Base-by-base conservation (phyloP, 2,329 filamentous ascomycete genomes). In the Sphaerulina populicola region DNA sequence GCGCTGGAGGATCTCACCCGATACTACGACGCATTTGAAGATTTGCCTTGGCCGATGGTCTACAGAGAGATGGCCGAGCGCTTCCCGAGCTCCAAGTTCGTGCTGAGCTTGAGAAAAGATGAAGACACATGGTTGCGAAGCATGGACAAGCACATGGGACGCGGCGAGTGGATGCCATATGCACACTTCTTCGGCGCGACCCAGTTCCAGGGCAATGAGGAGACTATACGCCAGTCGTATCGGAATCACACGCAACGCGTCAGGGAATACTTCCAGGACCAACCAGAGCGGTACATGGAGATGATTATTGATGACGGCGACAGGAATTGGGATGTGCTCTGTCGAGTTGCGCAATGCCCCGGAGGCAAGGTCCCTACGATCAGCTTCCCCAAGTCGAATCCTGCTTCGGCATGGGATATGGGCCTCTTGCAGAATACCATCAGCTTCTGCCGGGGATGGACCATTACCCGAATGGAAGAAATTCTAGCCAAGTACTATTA, bases 11-110 rank as follows among this genome's bases (percentile, higher is more conserved):
- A 57, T 23, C 53, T 61, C 38, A 65, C 62, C 1, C 47, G 44
- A 27, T 61, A 59, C 49, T 65, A 60, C 49, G 62, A 64, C 47
- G 63, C 62, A 18, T 64, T 64, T 43, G 63, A 64, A 51, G 62
- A 65, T 50, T 47, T 65, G 29, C 63, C 62, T 0, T 65, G 63
- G 63, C 57, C 63, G 8, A 55, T 59, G 27, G 49, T 64, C 51
- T 64, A 64, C 53, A 54, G 51, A 7, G 57, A 64, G 42, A 61
- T 65, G 60, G 60, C 58, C 12, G 57, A 59, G 21, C 30, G 58
- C 41, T 63, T 63, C 36, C 62, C 63, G 4, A 57, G 60, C 39
- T 54, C 61, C 15, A 64, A 61, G 21, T 65, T 65, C 42, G 41
- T 65, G 7, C 54, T 65, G 7, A 64, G 61, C 47, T 47, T 64